These are phyloP conservation scores for Malania oleifera DNA, from an alignment of 164 flowering plant genomes.

Conservation along the genomic window DNA sequence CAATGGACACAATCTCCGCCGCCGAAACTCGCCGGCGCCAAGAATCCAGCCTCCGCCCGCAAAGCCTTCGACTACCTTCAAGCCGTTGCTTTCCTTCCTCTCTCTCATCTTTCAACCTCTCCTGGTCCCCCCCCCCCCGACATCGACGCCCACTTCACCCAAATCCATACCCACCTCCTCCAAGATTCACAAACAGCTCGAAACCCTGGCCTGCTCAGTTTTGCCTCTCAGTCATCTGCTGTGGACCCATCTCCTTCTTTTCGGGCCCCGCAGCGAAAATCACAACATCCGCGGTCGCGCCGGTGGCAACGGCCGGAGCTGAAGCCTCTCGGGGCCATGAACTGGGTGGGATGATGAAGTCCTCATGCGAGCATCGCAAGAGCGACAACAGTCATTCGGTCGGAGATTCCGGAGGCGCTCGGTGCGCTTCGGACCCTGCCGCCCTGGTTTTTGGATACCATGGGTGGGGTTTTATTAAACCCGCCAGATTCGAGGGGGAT, in stretches of 20 bases:
- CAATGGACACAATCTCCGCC: constrained; percentile 27
- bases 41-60: constrained; percentile 33
- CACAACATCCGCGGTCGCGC: too few relatives aligned
- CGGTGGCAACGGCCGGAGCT: constrained; percentile 40
- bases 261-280: not conserved
- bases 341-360: constrained; percentile 45
- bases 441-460: constrained; percentile 49
- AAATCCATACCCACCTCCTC: constrained; percentile 32
- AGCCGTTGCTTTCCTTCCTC: constrained; percentile 37
- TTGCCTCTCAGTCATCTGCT: not conserved
- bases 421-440: constrained; percentile 41
- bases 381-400: constrained; percentile 18
- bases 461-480: constrained; percentile 47
- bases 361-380: constrained; percentile 23
- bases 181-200: constrained; percentile 25
- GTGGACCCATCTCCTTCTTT: not conserved
- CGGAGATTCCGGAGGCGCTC: constrained; percentile 45
- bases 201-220: constrained; percentile 17
- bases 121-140: constrained; percentile 71
- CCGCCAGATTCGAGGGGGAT: constrained; percentile 7
- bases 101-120: constrained; percentile 39
- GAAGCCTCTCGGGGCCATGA: constrained; percentile 37
- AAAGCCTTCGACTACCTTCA: constrained; percentile 39
- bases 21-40: constrained; percentile 27
- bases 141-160: constrained; percentile 53